Evolutionary conservation across 192 early-diverging fungal species (phyloP).

Genomic region (Linnemannia exigua): DNA sequence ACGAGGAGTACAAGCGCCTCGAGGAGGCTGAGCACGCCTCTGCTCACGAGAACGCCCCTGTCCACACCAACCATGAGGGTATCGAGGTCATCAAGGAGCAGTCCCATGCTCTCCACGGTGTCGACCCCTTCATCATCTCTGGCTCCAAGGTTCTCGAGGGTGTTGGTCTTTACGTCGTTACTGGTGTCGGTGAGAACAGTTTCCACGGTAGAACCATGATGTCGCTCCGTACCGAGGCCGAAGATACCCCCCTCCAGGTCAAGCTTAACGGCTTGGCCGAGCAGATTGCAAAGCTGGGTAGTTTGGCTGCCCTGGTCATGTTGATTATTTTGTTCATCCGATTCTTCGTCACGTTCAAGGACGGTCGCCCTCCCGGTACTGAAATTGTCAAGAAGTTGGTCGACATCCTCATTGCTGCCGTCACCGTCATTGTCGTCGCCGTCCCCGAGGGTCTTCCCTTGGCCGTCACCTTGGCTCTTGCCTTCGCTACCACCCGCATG

Average conservation of each 20-base stretch:
- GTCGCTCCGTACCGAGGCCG: constrained; percentile 84
- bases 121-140: constrained; percentile 89
- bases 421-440: constrained; percentile 96
- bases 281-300: constrained; percentile 93
- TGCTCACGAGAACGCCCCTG: constrained; percentile 22
- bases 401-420: constrained; percentile 87
- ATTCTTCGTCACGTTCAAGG: constrained; percentile 76
- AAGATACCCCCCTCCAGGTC: constrained; percentile 93
- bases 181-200: constrained; percentile 88
- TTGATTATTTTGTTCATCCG: constrained; percentile 85
- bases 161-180: constrained; percentile 85
- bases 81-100: constrained; percentile 48
- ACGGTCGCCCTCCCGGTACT: constrained; percentile 57
- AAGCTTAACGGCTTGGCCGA: constrained; percentile 93
- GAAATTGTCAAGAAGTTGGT: constrained; percentile 71
- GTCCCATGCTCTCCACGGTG: constrained; percentile 26
- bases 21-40: constrained; percentile 31
- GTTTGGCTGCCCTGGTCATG: constrained; percentile 85
- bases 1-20: constrained; percentile 60
- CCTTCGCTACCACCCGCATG: constrained; percentile 96
- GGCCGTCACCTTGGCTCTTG: constrained; percentile 95
- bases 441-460: constrained; percentile 97
- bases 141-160: constrained; percentile 94
- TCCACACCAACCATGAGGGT: constrained; percentile 49
- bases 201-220: constrained; percentile 92